Percentiles rank a stretch among this genome's conserved stretches.
These are phyloP conservation scores for Chrysoporthe deuterocubensis DNA, from an alignment of 2,329 filamentous ascomycete genomes.

Conservation along the genomic window DNA sequence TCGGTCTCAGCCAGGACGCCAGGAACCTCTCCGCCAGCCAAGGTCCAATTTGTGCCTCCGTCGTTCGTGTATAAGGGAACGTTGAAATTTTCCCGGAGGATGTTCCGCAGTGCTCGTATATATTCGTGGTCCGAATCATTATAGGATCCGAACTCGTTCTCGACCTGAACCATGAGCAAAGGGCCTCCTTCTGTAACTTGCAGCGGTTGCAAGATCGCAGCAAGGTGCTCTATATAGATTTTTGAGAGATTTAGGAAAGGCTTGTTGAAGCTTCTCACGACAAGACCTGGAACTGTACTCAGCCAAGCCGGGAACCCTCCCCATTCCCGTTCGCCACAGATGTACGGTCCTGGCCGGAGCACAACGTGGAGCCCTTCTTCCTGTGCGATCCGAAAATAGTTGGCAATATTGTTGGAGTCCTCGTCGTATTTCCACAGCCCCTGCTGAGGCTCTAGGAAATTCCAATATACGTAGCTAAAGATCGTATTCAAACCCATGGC, in stretches of 20 bases:
- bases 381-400: constrained; percentile 51
- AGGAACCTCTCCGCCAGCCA: constrained; percentile 48
- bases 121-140: constrained; percentile 49
- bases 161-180: constrained; percentile 55
- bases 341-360: constrained; percentile 52
- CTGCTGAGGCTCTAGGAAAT: constrained; percentile 47
- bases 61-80: constrained; percentile 55
- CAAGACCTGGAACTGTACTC: constrained; percentile 44
- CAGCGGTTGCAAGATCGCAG: constrained; percentile 40
- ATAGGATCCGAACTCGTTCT: constrained; percentile 57
- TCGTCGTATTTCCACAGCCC: constrained; percentile 43
- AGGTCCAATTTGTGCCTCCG: constrained; percentile 47
- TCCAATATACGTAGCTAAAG: constrained; percentile 57
- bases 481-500: constrained; percentile 56
- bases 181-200: constrained; percentile 49
- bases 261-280: constrained; percentile 45
- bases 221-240: constrained; percentile 44
- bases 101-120: constrained; percentile 44
- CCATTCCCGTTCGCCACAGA: constrained; percentile 55
- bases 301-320: constrained; percentile 54
- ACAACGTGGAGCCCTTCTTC: constrained; percentile 51
- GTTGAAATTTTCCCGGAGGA: constrained; percentile 47
- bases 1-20: constrained; percentile 52
- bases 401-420: constrained; percentile 51
- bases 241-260: constrained; percentile 44